phyloP scores from a whole-genome alignment of 2,329 filamentous ascomycete species.

The Aquanectria penicillioides region DNA sequence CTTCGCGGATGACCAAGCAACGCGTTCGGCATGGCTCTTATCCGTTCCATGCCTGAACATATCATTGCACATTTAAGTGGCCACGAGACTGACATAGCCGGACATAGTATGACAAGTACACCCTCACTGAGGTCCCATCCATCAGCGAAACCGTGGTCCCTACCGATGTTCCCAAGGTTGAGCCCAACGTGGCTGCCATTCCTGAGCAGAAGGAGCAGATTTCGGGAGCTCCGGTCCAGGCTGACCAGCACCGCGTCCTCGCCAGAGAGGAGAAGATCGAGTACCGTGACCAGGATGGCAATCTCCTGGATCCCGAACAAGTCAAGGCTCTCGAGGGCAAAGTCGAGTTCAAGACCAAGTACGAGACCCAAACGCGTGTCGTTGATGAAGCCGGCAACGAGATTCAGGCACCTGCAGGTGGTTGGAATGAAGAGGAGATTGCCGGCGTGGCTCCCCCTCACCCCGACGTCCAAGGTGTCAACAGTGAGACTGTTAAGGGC shows the following conservation, averaged over 20 bases:
- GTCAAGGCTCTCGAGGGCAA: conserved; percentile 88
- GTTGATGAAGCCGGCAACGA: conserved; percentile 85
- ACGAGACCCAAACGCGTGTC: conserved; percentile 91
- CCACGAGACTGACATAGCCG: conserved; percentile 27
- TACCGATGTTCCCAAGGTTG: conserved; percentile 38
- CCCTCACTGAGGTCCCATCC: conserved; percentile 35
- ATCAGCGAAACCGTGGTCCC: conserved; percentile 43
- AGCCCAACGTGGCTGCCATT: conserved; percentile 39
- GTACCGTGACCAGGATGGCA: conserved; percentile 94
- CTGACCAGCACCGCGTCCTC: conserved; percentile 60
- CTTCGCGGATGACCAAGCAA: conserved; percentile 26
- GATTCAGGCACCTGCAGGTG: conserved; percentile 60
- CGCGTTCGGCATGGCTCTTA: conserved; percentile 13
- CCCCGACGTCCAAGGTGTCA: conserved; percentile 68
- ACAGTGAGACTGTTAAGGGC: conserved; percentile 64
- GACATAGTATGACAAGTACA: conserved; percentile 61
- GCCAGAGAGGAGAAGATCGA: conserved; percentile 83
- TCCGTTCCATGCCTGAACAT: conserved; percentile 19
- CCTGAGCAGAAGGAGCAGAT: conserved; percentile 49
- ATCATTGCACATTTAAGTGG: conserved; percentile 17
- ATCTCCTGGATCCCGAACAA: conserved; percentile 84
- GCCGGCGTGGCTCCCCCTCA: conserved; percentile 66
- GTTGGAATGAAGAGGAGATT: conserved; percentile 48
- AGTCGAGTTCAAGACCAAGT: conserved; percentile 93
- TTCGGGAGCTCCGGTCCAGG: conserved; percentile 59